Conservation (phyloP, 2,329 filamentous ascomycete species). For the Xylariales sp. region DNA sequence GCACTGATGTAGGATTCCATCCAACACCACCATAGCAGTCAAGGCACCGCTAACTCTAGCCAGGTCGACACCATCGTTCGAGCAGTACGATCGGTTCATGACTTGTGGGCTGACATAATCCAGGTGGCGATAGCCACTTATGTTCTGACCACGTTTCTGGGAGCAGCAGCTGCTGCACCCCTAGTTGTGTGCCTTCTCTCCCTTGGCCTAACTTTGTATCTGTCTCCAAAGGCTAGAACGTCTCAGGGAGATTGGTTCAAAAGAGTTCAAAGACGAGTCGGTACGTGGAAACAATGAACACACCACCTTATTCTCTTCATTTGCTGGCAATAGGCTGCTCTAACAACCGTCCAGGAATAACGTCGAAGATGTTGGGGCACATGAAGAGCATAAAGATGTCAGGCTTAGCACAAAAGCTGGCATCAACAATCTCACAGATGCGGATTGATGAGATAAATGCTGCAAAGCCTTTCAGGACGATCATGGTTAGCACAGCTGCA, state of each 20-base stretch:
- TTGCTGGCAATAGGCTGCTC: not conserved
- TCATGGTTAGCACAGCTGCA: slow-evolving; percentile 27
- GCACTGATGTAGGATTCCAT: slow-evolving; percentile 30
- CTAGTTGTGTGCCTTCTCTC: slow-evolving; percentile 24
- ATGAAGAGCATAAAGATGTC: slow-evolving; percentile 33
- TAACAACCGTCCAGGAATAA: slow-evolving; percentile 5
- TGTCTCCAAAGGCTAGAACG: slow-evolving; percentile 12
- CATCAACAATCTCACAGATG: slow-evolving; percentile 1
- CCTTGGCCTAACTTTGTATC: slow-evolving; percentile 18
- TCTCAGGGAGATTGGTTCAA: slow-evolving; percentile 2
- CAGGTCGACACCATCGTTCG: slow-evolving; percentile 32
- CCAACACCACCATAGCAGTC: no score
- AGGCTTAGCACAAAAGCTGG: slow-evolving; percentile 20
- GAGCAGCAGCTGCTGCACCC: slow-evolving; percentile 27
- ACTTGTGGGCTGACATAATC: slow-evolving; percentile 31
- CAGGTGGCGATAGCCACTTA: slow-evolving; percentile 29
- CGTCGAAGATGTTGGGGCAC: slow-evolving; percentile 23
- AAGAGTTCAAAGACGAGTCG: slow-evolving; percentile 6
- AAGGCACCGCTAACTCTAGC: no score
- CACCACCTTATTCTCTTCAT: no score
- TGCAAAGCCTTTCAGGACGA: slow-evolving; percentile 26
- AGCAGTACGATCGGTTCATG: slow-evolving; percentile 28
- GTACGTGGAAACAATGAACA: no score
- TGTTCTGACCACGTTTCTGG: slow-evolving; percentile 28
- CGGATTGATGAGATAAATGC: slow-evolving; percentile 25